Evolutionary conservation across 2,329 filamentous ascomycete species (phyloP).

Genomic region (Aspergillus sp.): DNA sequence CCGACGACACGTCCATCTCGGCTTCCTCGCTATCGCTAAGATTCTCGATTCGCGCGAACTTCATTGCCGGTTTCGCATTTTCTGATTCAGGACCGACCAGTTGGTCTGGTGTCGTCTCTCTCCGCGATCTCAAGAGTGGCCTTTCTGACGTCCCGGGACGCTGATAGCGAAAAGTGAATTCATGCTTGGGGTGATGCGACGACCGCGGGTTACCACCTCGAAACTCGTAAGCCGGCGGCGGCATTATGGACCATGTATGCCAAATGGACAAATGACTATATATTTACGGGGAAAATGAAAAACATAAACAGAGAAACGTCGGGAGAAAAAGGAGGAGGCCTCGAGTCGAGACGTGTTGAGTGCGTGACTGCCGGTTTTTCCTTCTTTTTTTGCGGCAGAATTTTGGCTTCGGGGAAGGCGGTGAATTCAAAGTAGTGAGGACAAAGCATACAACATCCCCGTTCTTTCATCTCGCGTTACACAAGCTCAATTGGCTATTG

Average conservation of each 20-base stretch:
- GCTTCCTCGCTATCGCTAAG: slow-evolving; percentile 49
- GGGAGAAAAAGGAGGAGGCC: background rate
- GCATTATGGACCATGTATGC: slow-evolving; percentile 11
- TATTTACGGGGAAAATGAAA: background rate
- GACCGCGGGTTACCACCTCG: slow-evolving; percentile 31
- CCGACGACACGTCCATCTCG: slow-evolving; percentile 46
- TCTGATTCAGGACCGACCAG: slow-evolving; percentile 24
- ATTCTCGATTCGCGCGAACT: slow-evolving; percentile 38
- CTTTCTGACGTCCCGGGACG: slow-evolving; percentile 38
- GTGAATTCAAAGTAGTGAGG: background rate
- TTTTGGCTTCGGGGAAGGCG: slow-evolving; percentile 11
- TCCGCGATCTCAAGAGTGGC: slow-evolving; percentile 34
- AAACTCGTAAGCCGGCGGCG: slow-evolving; percentile 34
- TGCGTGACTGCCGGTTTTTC: background rate
- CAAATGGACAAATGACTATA: background rate
- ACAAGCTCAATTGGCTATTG: background rate
- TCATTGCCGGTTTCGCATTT: slow-evolving; percentile 30
- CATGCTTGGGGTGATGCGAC: slow-evolving; percentile 25
- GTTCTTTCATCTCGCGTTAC: background rate
- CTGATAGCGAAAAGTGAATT: slow-evolving; percentile 44
- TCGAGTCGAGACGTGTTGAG: background rate
- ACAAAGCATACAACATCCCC: background rate
- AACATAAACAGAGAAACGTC: background rate
- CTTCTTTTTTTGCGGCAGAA: slow-evolving; percentile 9
- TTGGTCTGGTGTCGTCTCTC: slow-evolving; percentile 39